These are phyloP conservation scores for Amaranthus tricolor DNA, from an alignment of 179 eudicot species.

Conservation along the genomic window DNA sequence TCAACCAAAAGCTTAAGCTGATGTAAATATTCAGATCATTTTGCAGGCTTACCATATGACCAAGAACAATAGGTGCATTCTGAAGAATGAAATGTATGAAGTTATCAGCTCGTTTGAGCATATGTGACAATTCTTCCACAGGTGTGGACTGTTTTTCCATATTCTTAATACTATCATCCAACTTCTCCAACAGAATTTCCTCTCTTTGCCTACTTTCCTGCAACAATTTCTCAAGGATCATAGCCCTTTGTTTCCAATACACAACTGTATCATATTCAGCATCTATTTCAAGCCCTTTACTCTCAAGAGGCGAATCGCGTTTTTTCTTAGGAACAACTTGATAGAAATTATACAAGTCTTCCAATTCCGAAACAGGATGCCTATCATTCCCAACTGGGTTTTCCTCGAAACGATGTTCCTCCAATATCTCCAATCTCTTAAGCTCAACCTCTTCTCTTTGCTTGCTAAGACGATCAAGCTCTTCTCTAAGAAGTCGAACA, in stretches of 20 bases:
- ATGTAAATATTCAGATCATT: neutral
- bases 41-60: constrained; percentile 71
- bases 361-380: constrained; percentile 56
- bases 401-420: constrained; percentile 75
- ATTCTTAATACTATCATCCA: constrained; percentile 66
- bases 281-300: constrained; percentile 49
- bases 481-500: constrained; percentile 72
- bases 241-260: constrained; percentile 78
- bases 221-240: constrained; percentile 55
- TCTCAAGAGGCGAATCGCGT: constrained; percentile 41
- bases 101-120: constrained; percentile 80
- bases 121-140: constrained; percentile 78
- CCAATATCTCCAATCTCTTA: constrained; percentile 71
- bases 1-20: no score
- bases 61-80: constrained; percentile 89
- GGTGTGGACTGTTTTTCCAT: constrained; percentile 80
- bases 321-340: constrained; percentile 54
- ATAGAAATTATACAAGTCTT: constrained; percentile 51
- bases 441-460: constrained; percentile 76
- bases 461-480: constrained; percentile 67
- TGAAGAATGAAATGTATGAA: constrained; percentile 88
- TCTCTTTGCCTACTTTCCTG: constrained; percentile 72
- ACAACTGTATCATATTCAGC: constrained; percentile 61
- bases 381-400: constrained; percentile 49
- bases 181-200: constrained; percentile 54